Conservation (phyloP, 345 rosid genomes). For the Eucalyptus paniculata region DNA sequence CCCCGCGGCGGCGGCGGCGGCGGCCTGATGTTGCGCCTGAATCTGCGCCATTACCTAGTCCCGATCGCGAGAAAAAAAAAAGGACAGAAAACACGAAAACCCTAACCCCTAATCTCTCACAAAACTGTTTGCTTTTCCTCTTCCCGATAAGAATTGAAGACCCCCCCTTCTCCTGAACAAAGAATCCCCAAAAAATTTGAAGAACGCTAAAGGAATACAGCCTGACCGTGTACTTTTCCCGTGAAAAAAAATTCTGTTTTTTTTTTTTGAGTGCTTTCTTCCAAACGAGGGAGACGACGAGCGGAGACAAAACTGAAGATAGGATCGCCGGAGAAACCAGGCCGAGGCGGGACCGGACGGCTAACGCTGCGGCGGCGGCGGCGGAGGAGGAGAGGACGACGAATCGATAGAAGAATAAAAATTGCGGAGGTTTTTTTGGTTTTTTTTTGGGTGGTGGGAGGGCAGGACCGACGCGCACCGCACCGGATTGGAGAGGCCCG, state of each 20-base stretch:
- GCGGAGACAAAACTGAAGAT: neutral
- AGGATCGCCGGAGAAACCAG: constrained; percentile 21
- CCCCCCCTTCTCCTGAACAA: neutral
- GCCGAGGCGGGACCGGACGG: neutral
- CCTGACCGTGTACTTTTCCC: neutral
- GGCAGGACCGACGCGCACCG: constrained; percentile 53
- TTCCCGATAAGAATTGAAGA: neutral
- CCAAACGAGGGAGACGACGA: neutral
- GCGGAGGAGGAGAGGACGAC: neutral
- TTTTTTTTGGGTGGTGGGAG: constrained; percentile 14
- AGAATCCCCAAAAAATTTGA: neutral
- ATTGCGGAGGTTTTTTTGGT: neutral
- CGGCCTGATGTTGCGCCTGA: constrained; percentile 55
- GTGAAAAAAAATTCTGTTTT: neutral
- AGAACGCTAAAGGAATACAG: neutral
- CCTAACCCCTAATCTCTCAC: neutral
- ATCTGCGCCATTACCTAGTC: constrained; percentile 51
- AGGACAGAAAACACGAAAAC: neutral
- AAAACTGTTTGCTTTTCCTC: neutral
- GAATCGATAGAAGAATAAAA: neutral
- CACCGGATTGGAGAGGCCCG: constrained; percentile 4
- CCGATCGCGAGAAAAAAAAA: neutral
- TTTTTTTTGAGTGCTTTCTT: neutral
- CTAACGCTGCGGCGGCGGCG: constrained; percentile 14
- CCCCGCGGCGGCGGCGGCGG: neutral